A percentile compares a stretch with the other conserved stretches of the same genome.
Evolutionary conservation across 2,329 filamentous ascomycete species (phyloP).

Genomic region (Raffaelea deltoideospora): DNA sequence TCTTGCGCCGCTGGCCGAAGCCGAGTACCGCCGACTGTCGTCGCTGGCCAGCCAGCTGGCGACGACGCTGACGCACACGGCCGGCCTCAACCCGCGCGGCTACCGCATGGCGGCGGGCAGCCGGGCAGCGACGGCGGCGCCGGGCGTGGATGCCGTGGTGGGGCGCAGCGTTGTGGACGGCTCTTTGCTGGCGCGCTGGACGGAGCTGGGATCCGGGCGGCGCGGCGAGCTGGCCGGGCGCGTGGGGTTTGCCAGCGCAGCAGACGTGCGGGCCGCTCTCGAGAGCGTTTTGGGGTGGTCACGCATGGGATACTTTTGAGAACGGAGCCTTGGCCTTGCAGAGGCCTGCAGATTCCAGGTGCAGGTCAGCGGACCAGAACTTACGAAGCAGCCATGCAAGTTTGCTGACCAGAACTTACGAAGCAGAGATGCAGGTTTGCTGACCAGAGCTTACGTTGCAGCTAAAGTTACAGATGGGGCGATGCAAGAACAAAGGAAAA

Average conservation of each 20-base stretch:
- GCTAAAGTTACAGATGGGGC: too few species aligned
- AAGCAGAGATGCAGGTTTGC: too few species aligned
- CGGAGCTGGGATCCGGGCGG: conserved; percentile 57
- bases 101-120: conserved; percentile 45
- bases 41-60: conserved; percentile 69
- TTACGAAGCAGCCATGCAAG: too few species aligned
- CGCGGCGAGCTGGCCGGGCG: conserved; percentile 59
- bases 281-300: conserved; percentile 46
- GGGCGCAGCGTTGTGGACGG: conserved; percentile 65
- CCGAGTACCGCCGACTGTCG: conserved; percentile 67
- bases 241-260: conserved; percentile 50
- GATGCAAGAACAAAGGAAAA: too few species aligned
- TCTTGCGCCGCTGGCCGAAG: conserved; percentile 63
- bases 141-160: conserved; percentile 41
- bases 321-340: too few species aligned
- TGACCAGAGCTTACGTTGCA: too few species aligned
- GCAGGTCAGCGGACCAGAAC: neutral
- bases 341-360: neutral
- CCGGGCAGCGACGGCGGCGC: conserved; percentile 17
- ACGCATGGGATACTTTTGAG: conserved; percentile 39
- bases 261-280: conserved; percentile 55
- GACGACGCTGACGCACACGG: conserved; percentile 59
- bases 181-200: conserved; percentile 57
- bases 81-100: conserved; percentile 69
- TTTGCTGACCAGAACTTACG: too few species aligned